A percentile compares a stretch with the other conserved stretches of the same genome.
Conservation (phyloP, 1,139 yeast species). For the Schwanniomyces etchellsii region DNA sequence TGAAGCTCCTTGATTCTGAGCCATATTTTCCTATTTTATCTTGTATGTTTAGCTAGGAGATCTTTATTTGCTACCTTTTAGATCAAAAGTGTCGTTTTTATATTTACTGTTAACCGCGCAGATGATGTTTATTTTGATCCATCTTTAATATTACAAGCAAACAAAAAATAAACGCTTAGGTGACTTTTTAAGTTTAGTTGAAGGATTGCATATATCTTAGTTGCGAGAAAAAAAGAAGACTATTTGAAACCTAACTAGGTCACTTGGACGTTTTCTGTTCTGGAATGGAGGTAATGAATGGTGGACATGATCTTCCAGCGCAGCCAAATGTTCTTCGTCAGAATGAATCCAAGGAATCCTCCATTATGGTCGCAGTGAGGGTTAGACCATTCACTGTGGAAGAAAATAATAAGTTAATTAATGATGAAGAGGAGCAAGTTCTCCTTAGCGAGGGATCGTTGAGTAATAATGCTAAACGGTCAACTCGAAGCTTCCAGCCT, state of each 20-base stretch:
- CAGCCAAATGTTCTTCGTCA: neutral
- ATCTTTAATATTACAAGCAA: neutral
- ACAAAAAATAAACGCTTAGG: too few species aligned
- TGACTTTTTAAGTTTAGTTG: too few species aligned
- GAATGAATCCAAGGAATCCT: constrained; percentile 43
- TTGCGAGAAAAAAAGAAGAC: too few species aligned
- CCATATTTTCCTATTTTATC: constrained; percentile 8
- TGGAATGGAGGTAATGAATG: neutral
- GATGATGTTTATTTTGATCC: neutral
- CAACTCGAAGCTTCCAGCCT: constrained; percentile 19
- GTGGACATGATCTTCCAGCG: neutral
- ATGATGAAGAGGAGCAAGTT: constrained; percentile 26
- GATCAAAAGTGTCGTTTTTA: too few species aligned
- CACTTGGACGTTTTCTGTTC: too few species aligned
- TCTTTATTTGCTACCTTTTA: neutral
- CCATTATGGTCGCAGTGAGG: constrained; percentile 73
- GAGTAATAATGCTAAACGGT: constrained; percentile 10
- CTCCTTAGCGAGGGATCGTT: constrained; percentile 60
- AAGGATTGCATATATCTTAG: too few species aligned
- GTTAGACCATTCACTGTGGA: constrained; percentile 74
- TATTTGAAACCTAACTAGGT: too few species aligned
- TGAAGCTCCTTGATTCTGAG: constrained; percentile 22
- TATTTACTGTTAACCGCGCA: neutral
- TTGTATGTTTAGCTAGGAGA: neutral
- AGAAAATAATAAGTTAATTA: constrained; percentile 46